Evolutionary conservation across 2,329 filamentous ascomycete species (phyloP), one percentile per base, ranked within the genome.

Genomic region (Talaromyces sp.): DNA sequence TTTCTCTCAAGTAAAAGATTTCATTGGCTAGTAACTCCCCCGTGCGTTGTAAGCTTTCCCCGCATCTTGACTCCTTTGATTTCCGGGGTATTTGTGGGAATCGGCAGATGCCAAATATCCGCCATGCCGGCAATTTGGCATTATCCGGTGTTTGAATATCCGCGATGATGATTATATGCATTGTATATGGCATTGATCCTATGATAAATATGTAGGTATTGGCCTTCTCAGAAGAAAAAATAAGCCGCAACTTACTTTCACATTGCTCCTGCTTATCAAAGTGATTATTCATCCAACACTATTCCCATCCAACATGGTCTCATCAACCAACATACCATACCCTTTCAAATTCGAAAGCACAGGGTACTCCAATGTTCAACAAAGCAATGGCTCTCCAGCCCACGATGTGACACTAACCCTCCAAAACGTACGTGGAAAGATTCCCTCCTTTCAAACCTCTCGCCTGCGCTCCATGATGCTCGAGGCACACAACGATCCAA

Each of bases 401-500:
- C 51, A 10, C 51, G 51, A 54, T 2, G 51, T 54, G 33, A 54
- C 51, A 33, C 18, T 54, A 10, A 54, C 51, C n/a, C 51, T 54
- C 8, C 30, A 54, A 16, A 54, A 54, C 33, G 28, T 54, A 8
- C 23, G 51, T 6, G 51, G 51, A 30, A 54, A 54, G 28, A 54
- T 54, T 14, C 51, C 51, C 12, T 54, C 51, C 3, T 33, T 54
- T 6, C 51, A 54, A 18, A 33, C 51, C 3, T 54, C 51, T 18
- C 63, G 60, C 16, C 69, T 79, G 2, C 66, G 77, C 0, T 70
- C 73, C 2, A 71, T 78, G 72, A 76, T 79, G 66, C 67, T 74
- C 7, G 76, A 80, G 59, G 74, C 78, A 0, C 71, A 75, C 42
- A 61, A 68, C 0, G 76, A 80, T 59, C 73, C 77, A 2, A 69